A percentile compares a stretch with the other conserved stretches of the same genome.
Conservation (phyloP, 345 rosid genomes). For the Garcia nutans region DNA sequence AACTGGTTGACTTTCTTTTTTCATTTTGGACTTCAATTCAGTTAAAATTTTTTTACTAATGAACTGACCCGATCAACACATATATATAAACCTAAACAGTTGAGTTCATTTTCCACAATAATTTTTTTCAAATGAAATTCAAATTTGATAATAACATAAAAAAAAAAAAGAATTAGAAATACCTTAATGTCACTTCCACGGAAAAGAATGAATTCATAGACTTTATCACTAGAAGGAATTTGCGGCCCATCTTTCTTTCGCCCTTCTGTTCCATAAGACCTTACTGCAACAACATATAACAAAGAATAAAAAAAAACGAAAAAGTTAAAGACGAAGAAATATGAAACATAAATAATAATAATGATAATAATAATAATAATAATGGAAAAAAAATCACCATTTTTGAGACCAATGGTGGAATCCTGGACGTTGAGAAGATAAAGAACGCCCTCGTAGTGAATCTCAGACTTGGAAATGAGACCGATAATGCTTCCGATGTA, state of each 20-base stretch:
- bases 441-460: constrained; percentile 49
- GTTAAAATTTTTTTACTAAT: too few relatives aligned
- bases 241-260: constrained; percentile 59
- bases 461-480: constrained; percentile 38
- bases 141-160: neutral
- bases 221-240: constrained; percentile 46
- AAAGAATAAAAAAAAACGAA: neutral
- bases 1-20: too few relatives aligned
- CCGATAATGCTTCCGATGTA: constrained; percentile 41
- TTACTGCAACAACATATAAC: constrained; percentile 41
- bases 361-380: too few relatives aligned
- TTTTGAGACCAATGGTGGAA: constrained; percentile 38
- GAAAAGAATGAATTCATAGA: constrained; percentile 56
- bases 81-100: too few relatives aligned
- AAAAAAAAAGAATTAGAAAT: neutral
- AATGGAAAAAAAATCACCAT: constrained; percentile 34
- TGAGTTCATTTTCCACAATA: too few relatives aligned
- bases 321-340: neutral
- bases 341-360: neutral
- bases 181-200: constrained; percentile 69
- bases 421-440: constrained; percentile 31
- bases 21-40: too few relatives aligned
- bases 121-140: neutral
- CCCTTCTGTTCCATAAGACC: constrained; percentile 64
- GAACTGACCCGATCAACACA: too few relatives aligned